Evolutionary conservation across 1,284 basidiomycete species (phyloP).

Genomic region (Trichosporon asahii): DNA sequence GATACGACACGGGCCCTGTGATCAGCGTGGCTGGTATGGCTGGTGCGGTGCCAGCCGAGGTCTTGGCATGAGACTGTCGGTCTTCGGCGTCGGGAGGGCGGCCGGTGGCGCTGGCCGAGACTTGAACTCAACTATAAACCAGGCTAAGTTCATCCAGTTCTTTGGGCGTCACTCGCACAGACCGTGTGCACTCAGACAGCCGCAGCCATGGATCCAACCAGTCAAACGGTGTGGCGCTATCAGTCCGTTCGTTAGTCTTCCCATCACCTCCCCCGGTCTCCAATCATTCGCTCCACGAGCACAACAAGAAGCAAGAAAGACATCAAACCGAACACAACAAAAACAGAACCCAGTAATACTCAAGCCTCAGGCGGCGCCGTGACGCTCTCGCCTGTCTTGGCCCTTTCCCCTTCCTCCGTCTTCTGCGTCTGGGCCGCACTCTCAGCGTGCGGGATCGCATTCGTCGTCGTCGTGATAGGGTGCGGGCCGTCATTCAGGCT

Average conservation of each 20-base stretch:
- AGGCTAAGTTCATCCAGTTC: too few relatives aligned
- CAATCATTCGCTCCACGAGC: neutral
- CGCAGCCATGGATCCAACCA: too few relatives aligned
- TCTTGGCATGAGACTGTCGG: neutral
- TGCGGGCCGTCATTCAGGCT: constrained; percentile 12
- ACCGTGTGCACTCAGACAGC: too few relatives aligned
- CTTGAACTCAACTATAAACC: too few relatives aligned
- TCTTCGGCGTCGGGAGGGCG: neutral
- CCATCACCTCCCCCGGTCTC: neutral
- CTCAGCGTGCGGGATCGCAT: constrained; percentile 37
- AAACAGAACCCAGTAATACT: neutral
- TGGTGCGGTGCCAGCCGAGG: neutral
- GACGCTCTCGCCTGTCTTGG: neutral
- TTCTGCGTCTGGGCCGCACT: neutral
- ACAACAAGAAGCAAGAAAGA: neutral
- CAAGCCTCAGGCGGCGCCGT: neutral
- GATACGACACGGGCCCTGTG: too few relatives aligned
- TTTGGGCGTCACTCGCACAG: too few relatives aligned
- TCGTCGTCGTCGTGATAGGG: constrained; percentile 43
- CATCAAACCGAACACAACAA: neutral
- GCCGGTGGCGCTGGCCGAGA: neutral
- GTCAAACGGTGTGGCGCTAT: too few relatives aligned
- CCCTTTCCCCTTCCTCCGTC: constrained; percentile 9
- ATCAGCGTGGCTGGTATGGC: neutral
- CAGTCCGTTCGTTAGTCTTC: too few relatives aligned